These are phyloP conservation scores for Asterella californica DNA, from an alignment of 225 moss, liverwort and hornwort species.

Conservation along the genomic window DNA sequence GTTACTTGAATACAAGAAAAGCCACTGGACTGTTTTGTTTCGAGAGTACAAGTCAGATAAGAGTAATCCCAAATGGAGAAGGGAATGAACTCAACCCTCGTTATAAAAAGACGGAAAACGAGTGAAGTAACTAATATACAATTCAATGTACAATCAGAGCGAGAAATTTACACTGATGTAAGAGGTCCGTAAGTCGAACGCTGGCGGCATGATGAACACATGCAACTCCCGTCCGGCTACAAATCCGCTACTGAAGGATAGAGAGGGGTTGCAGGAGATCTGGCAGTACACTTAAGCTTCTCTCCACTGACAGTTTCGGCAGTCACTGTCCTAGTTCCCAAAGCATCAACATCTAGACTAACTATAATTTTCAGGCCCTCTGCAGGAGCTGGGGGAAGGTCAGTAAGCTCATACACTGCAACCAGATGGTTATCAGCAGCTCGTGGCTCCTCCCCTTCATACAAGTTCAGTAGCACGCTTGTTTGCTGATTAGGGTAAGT, in stretches of 20 bases:
- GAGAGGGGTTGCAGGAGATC: constrained; percentile 33
- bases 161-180: too few species aligned
- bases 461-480: constrained; percentile 29
- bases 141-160: neutral
- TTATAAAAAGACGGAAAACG: neutral
- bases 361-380: constrained; percentile 29
- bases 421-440: constrained; percentile 40
- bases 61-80: neutral
- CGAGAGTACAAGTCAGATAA: neutral
- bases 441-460: constrained; percentile 39
- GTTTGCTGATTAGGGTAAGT: constrained; percentile 29
- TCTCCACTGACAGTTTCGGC: constrained; percentile 20
- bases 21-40: neutral
- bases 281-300: constrained; percentile 22
- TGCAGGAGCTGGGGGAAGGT: constrained; percentile 34
- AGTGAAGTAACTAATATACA: neutral
- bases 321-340: constrained; percentile 3
- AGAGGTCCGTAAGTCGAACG: neutral
- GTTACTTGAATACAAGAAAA: neutral
- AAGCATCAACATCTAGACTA: constrained; percentile 29
- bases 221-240: neutral
- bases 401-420: constrained; percentile 36
- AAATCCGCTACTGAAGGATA: constrained; percentile 27
- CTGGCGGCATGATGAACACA: too few species aligned
- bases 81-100: neutral